These are phyloP conservation scores for Hyphopichia fennica DNA, from an alignment of 1,139 yeast genomes.

Conservation along the genomic window DNA sequence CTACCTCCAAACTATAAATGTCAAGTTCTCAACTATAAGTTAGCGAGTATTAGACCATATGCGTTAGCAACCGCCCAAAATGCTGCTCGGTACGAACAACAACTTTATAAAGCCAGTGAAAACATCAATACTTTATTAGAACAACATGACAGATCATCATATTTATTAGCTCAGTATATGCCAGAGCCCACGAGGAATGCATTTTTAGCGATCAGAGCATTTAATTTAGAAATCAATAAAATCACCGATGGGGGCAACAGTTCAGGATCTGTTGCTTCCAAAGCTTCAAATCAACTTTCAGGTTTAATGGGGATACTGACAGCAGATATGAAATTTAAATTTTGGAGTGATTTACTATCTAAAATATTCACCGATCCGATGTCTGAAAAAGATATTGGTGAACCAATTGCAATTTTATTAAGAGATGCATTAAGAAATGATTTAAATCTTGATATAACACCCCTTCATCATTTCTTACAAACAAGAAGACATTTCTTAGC, in stretches of 20 bases:
- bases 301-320: conserved; percentile 43
- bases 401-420: conserved; percentile 65
- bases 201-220: conserved; percentile 66
- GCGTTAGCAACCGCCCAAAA: not conserved
- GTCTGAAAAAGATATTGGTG: conserved; percentile 45
- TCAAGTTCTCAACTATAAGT: not conserved
- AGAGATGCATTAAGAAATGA: conserved; percentile 50
- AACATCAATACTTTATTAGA: conserved; percentile 44
- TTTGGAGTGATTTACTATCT: conserved; percentile 58
- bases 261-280: conserved; percentile 29
- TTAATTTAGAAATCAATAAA: conserved; percentile 67
- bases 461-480: conserved; percentile 61
- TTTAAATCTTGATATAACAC: conserved; percentile 52
- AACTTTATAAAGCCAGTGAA: conserved; percentile 39
- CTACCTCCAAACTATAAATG: not conserved
- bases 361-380: conserved; percentile 42
- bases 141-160: conserved; percentile 62
- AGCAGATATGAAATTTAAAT: conserved; percentile 55
- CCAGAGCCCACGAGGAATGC: conserved; percentile 68
- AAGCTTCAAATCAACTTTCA: conserved; percentile 31
- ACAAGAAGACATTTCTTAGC: conserved; percentile 57
- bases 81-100: conserved; percentile 13
- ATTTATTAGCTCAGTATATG: conserved; percentile 64
- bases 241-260: conserved; percentile 50
- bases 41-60: not conserved